phyloP scores from a whole-genome alignment of 1,139 yeast species.

The Yamadazyma triangularis region DNA sequence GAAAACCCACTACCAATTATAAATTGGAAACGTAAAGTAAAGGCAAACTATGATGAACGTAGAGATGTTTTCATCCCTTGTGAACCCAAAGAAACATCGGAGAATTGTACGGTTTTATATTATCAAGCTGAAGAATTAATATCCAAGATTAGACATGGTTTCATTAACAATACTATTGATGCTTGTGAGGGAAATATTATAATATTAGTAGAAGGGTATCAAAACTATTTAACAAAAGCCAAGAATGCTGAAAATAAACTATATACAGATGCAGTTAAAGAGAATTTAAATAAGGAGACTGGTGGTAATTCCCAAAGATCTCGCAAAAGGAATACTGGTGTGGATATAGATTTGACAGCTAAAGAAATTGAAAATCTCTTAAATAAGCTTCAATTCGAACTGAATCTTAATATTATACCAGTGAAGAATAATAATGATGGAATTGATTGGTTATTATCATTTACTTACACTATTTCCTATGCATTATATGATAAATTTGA shows the following conservation, averaged over 20 bases:
- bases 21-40: constrained; percentile 31
- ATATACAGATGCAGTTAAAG: constrained; percentile 36
- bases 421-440: constrained; percentile 46
- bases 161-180: constrained; percentile 7
- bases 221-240: constrained; percentile 38
- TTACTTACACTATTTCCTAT: constrained; percentile 52
- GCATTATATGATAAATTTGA: constrained; percentile 53
- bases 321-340: not conserved
- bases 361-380: constrained; percentile 32
- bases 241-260: constrained; percentile 41
- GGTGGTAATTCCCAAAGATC: constrained; percentile 7
- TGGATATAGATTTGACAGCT: constrained; percentile 22
- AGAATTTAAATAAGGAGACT: constrained; percentile 10
- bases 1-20: constrained; percentile 22
- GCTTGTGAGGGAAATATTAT: constrained; percentile 14
- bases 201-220: constrained; percentile 47
- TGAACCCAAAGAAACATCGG: constrained; percentile 32
- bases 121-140: constrained; percentile 46
- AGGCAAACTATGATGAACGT: constrained; percentile 37
- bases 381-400: constrained; percentile 24
- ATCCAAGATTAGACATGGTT: constrained; percentile 23
- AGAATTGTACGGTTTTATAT: constrained; percentile 39
- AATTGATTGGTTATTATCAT: constrained; percentile 49
- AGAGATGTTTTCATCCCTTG: constrained; percentile 55
- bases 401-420: constrained; percentile 44